Conservation (phyloP, 1,139 yeast species). For the Protomyces lactucae-debilis region DNA sequence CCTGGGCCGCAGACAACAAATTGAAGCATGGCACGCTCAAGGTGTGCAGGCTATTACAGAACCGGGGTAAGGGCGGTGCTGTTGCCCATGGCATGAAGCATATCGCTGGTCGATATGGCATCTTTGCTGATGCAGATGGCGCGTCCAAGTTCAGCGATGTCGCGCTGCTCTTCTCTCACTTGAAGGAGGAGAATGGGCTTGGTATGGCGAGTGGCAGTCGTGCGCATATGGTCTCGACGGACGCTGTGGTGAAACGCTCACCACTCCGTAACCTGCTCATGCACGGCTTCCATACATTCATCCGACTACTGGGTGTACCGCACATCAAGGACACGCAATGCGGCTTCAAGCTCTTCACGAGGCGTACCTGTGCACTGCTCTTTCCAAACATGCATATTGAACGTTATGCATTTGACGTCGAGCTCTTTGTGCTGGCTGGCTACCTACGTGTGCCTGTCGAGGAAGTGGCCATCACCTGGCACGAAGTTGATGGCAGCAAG, state of each 20-base stretch:
- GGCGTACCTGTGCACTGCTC: constrained; percentile 56
- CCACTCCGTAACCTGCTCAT: constrained; percentile 82
- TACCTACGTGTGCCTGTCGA: constrained; percentile 60
- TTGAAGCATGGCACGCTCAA: constrained; percentile 59
- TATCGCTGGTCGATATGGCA: constrained; percentile 63
- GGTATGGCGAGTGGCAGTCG: constrained; percentile 85
- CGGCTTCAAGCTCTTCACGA: constrained; percentile 88
- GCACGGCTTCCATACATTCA: constrained; percentile 86
- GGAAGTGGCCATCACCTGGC: constrained; percentile 92
- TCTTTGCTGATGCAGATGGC: constrained; percentile 98
- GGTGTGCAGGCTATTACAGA: constrained; percentile 61
- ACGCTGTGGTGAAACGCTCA: constrained; percentile 90
- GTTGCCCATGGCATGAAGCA: constrained; percentile 88
- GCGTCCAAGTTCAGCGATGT: constrained; percentile 80
- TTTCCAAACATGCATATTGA: constrained; percentile 95
- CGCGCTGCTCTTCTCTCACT: constrained; percentile 48
- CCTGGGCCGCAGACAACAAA: constrained; percentile 51
- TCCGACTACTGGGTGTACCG: constrained; percentile 82
- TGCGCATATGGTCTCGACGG: constrained; percentile 94
- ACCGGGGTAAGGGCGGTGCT: constrained; percentile 97
- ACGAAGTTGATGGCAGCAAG: constrained; percentile 92
- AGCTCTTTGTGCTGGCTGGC: constrained; percentile 73
- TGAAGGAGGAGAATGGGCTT: constrained; percentile 43
- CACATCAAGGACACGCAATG: constrained; percentile 90
- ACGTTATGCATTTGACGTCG: constrained; percentile 98